These are phyloP conservation scores for Sporothrix curviconia DNA, from an alignment of 2,329 filamentous ascomycete genomes.

Conservation along the genomic window DNA sequence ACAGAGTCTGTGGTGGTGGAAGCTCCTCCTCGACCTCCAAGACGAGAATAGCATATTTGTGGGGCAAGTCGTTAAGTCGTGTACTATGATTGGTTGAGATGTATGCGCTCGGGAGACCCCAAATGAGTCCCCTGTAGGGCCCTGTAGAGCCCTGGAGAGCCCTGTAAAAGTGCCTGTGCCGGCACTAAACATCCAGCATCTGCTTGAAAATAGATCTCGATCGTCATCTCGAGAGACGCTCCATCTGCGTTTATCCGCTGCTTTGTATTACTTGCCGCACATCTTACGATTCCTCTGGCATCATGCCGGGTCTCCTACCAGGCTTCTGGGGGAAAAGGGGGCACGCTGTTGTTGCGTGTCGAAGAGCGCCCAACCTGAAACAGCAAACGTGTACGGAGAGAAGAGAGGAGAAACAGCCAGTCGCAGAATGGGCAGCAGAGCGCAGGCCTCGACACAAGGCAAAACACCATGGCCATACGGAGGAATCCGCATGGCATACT, in stretches of 20 bases:
- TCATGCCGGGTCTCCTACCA: slow-evolving; percentile 7
- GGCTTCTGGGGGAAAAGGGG: slow-evolving; percentile 10
- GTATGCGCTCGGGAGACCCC: background rate
- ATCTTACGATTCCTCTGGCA: slow-evolving; percentile 10
- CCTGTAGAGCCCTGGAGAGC: no score
- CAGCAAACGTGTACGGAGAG: slow-evolving; percentile 3
- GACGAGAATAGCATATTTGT: background rate
- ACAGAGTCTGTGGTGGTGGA: background rate
- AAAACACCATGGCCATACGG: background rate
- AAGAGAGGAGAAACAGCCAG: background rate
- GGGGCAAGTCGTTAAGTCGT: background rate
- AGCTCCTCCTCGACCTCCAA: no score
- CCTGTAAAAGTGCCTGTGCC: no score
- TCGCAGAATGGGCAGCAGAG: background rate
- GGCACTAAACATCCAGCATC: no score
- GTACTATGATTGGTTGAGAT: background rate
- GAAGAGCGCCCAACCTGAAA: background rate
- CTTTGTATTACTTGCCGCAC: background rate
- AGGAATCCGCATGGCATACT: no score
- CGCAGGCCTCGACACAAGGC: no score
- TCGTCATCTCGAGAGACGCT: no score
- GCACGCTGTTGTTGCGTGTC: no score
- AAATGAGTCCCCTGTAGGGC: no score
- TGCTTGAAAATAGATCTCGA: no score
- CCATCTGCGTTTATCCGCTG: no score